A percentile compares a stretch with the other conserved stretches of the same genome.
phyloP scores from a whole-genome alignment of 2,329 filamentous ascomycete species.

The Ophiostoma triangulosporum region DNA sequence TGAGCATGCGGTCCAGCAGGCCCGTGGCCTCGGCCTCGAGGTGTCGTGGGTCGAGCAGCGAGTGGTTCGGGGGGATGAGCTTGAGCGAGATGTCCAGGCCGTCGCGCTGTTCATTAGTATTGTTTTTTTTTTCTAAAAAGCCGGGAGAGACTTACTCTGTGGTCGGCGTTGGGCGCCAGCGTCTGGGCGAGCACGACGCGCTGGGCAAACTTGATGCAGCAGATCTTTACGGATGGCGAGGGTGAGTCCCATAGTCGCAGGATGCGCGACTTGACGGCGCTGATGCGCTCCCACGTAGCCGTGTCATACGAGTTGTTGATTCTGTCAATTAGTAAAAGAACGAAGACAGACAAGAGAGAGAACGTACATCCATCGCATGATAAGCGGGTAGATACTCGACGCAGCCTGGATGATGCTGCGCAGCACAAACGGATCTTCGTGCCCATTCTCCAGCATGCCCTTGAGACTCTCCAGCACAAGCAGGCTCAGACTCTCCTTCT shows the following conservation, averaged over 20 bases:
- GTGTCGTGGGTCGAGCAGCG: slow-evolving; percentile 62
- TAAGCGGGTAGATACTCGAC: slow-evolving; percentile 83
- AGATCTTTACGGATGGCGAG: slow-evolving; percentile 64
- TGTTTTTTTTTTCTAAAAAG: neutral
- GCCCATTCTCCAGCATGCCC: slow-evolving; percentile 54
- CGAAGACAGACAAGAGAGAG: slow-evolving; percentile 3
- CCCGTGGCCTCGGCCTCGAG: slow-evolving; percentile 90
- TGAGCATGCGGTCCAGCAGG: slow-evolving; percentile 75
- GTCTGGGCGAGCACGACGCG: slow-evolving; percentile 87
- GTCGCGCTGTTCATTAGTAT: slow-evolving; percentile 51
- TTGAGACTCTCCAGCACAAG: slow-evolving; percentile 66
- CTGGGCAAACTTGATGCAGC: slow-evolving; percentile 96
- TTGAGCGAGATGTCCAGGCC: slow-evolving; percentile 76
- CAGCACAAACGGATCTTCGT: slow-evolving; percentile 66
- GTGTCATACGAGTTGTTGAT: slow-evolving; percentile 75
- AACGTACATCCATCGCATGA: slow-evolving; percentile 90
- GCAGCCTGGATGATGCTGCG: slow-evolving; percentile 79
- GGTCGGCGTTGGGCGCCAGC: slow-evolving; percentile 65
- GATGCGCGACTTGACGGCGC: slow-evolving; percentile 77
- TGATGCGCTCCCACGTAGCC: slow-evolving; percentile 77
- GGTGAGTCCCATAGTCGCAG: slow-evolving; percentile 77
- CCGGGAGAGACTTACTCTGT: slow-evolving; percentile 29
- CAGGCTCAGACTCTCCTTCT: slow-evolving; percentile 70
- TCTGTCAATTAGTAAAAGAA: slow-evolving; percentile 32
- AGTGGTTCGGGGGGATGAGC: slow-evolving; percentile 72